Evolutionary conservation across 192 early-diverging fungal species (phyloP).

Genomic region (Coemansia sp.): DNA sequence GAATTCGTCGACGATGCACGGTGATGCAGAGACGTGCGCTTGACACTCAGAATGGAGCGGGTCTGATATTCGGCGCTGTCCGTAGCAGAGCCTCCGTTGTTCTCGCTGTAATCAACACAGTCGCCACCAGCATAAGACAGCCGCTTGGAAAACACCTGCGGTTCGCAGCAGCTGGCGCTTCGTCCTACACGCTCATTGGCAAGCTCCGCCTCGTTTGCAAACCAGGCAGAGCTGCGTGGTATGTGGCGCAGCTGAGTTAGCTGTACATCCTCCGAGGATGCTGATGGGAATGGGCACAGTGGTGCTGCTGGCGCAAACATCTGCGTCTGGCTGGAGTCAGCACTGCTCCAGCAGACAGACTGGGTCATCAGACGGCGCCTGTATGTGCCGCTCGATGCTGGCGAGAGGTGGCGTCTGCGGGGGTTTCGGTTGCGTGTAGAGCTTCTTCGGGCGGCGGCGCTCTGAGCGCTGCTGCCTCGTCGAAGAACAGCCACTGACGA

Average conservation of each 20-base stretch:
- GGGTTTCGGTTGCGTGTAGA: conserved; percentile 12
- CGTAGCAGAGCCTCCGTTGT: neutral
- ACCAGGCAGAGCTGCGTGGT: neutral
- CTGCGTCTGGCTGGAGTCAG: conserved; percentile 5
- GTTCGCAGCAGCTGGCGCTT: conserved; percentile 34
- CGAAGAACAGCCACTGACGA: conserved; percentile 9
- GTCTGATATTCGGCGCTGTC: neutral
- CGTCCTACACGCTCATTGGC: conserved; percentile 12
- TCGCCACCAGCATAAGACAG: conserved; percentile 7
- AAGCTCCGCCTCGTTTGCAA: conserved; percentile 2
- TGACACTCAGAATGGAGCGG: neutral
- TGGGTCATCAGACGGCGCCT: conserved; percentile 26
- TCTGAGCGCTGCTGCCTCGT: conserved; percentile 11
- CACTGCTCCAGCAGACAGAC: conserved; percentile 8
- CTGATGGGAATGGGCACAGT: conserved; percentile 1
- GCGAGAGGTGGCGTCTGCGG: conserved; percentile 12
- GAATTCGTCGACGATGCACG: conserved; percentile 23
- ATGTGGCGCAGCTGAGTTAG: neutral
- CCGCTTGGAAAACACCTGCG: conserved; percentile 9
- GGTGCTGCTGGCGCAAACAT: conserved; percentile 4
- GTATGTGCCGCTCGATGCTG: conserved; percentile 21
- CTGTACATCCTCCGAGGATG: neutral
- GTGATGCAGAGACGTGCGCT: conserved; percentile 8
- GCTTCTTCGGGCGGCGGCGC: conserved; percentile 6
- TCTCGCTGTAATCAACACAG: conserved; percentile 2